Percentiles rank a stretch among this genome's conserved stretches.
Evolutionary conservation across 2,329 filamentous ascomycete genomes (phyloP).

Genomic region (Penicillium sclerotigenum): DNA sequence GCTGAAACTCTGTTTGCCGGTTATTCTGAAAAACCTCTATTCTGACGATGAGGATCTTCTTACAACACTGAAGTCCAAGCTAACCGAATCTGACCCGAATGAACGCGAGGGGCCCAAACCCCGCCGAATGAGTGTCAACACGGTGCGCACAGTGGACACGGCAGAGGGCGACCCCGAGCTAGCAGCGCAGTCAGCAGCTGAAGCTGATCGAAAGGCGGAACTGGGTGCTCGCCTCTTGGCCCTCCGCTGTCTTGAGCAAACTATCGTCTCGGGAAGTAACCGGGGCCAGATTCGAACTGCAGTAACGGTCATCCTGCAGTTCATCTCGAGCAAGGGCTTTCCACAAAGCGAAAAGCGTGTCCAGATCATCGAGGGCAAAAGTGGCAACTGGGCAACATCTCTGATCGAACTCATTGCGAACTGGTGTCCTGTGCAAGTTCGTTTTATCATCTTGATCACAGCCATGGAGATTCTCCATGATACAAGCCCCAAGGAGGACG

Average conservation of each 20-base stretch:
- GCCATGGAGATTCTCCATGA: conserved; percentile 72
- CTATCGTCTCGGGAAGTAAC: conserved; percentile 75
- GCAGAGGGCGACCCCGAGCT: conserved; percentile 63
- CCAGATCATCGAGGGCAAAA: conserved; percentile 42
- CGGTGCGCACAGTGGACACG: conserved; percentile 68
- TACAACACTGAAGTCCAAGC: conserved; percentile 63
- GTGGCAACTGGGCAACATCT: conserved; percentile 72
- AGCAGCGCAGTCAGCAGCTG: conserved; percentile 73
- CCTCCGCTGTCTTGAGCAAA: conserved; percentile 78
- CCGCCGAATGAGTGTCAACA: conserved; percentile 74
- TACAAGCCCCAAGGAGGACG: conserved; percentile 66
- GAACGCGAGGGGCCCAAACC: conserved; percentile 63
- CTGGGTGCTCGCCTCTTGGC: conserved; percentile 83
- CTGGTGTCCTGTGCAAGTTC: conserved; percentile 92
- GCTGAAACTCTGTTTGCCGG: conserved; percentile 73
- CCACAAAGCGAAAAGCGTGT: conserved; percentile 50
- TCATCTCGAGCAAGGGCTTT: conserved; percentile 60
- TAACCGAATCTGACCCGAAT: conserved; percentile 64
- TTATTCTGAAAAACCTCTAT: conserved; percentile 83
- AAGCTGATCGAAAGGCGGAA: conserved; percentile 85
- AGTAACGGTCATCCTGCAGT: conserved; percentile 69
- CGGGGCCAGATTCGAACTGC: conserved; percentile 75
- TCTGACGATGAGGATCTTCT: conserved; percentile 62
- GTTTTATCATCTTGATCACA: conserved; percentile 83
- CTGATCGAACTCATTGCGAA: conserved; percentile 75